Base-by-base conservation (phyloP, 805 yeast genomes). In the Debaryomyces hansenii region DNA sequence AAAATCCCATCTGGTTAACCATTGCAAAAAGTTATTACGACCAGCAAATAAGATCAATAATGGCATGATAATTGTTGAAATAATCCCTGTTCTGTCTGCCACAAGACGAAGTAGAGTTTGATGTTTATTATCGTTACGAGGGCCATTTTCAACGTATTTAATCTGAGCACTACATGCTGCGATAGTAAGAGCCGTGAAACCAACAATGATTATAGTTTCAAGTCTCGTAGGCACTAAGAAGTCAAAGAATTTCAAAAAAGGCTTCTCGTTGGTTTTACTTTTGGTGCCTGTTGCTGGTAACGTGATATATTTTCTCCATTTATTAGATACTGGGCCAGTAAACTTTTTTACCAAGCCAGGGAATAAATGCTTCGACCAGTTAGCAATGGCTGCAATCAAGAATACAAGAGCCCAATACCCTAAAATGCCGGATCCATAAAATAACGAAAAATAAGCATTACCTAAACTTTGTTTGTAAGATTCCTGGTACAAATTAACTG, bases 1-100 rank as follows among this genome's bases (percentile, higher is more conserved):
- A 55, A 62, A 75, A 37, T 66, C 68, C 84, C 85, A 79, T 20
- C 84, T 78, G 0, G 88, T 79, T n/a, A 79, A 14, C 79, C 80
- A 79, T 49, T 77, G 82, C 47, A 84, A 60, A 41, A 84, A 60
- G 56, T 83, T 84, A 61, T 84, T 84, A 54, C 88, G 66, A 36
- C 86, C 80, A 1, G 87, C 83, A 57, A 83, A 82, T 41, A 82
- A 61, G 31, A 80, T 66, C 37, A 82, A 51, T 39, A 81, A 60
- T 3, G 89, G 88, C 63, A 64, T 75, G 62, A 56, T 51, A n/a
- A 74, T 69, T 2, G 72, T 60, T 8, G 57, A 63, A 40, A 80
- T 56, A 21, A 82, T 71, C 2, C 82, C 86, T 1, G 82, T 55
- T 55, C 88, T 68, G 53, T 80, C 80, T 28, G 77, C 81, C 41